Base-by-base conservation (phyloP, 2,329 filamentous ascomycete genomes). In the Aspergillus sp. region DNA sequence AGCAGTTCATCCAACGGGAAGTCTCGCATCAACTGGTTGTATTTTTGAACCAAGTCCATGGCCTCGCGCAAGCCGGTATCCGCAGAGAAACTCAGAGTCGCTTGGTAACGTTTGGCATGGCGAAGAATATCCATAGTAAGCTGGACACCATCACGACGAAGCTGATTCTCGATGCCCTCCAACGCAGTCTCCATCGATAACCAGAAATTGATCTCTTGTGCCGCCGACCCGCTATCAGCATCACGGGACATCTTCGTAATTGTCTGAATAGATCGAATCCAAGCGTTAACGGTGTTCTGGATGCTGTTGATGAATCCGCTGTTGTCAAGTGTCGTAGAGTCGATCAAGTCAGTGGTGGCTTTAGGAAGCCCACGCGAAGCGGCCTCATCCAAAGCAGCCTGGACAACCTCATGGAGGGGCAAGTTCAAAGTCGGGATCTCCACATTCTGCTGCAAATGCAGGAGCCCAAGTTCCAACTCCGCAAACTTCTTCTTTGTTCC, bases 171-270 rank as follows among this genome's bases (percentile, higher is more conserved):
- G 50, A 99, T 95, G 23, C 86, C 86, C 66, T 96, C 90, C 54
- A 99, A 72, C 4, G 90, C 88, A 13, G 85, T 86, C 69, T 98
- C 94, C 87, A 98, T 95, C 2, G 90, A 94, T 44, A 98, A 70
- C 93, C 93, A 99, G 64, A 98, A 98, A 68, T 96, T 96, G 68
- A 98, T 95, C 69, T 99, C 93, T 67, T 97, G 93, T 48, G 88
- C 91, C 27, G 93, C 93, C 19, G 90, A 95, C 27, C 83, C 78
- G 55, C 80, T 77, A 66, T 84, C 65, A 1, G 88, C 83, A 60
- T 98, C 93, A 61, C 90, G 84, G 37, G 89, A 88, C 75, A 95
- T 86, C 71, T 94, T 94, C 35, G 93, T 98, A 58, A 96, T 94
- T 43, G 86, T 85, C 67, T 96, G 91, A 55, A 99, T 98, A 9